Evolutionary conservation across 108 stramenopile species (phyloP), one percentile per base, ranked within the genome.

Genomic region (Skeletonema grethae): DNA sequence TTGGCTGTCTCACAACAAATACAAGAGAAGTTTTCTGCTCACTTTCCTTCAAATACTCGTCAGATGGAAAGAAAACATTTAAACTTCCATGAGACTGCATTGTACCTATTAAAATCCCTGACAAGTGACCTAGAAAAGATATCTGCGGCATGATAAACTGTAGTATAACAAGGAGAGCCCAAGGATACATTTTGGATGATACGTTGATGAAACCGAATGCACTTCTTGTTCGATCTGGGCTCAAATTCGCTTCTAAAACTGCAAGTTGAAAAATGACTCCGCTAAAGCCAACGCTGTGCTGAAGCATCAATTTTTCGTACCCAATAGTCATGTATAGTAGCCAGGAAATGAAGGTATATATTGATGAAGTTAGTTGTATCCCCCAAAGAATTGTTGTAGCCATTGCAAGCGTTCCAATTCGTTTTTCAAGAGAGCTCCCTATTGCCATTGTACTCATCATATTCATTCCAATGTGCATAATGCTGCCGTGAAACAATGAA

Each of bases 391-490:
- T 85, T 2, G 89, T 76, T 7, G 88, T 10, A 0, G 82, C 29
- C 48, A 75, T 79, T 4, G 39, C 62, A 25, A 92, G 34, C 3
- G 95, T 90, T n/a, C 95, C 95, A 32, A 92, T 32, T 30, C 62
- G 69, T 41, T 78, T 82, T 69, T 95, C 97, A 41, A 97, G 73
- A 36, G 68, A 31, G 7, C 73, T 56, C 18, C 91, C 81, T 45
- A 96, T 80, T 6, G 82, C 86, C 39, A 80, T 68, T 0, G 90
- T 81, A 11, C 92, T 89, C 77, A 92, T 84, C 91, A 95, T 90
- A 67, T 97, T 97, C 89, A 96, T 89, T 4, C 72, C 92, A 55
- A 97, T 91, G 72, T 97, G 97, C 84, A 95, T 67, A n/a, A 95
- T 25, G 57, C 74, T 85, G 3, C 83, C 94, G 77, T 97, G 97